Percentiles rank a stretch among this genome's conserved stretches.
phyloP scores from a whole-genome alignment of 2,329 filamentous ascomycete genomes.

The Aspergillus versicolor region DNA sequence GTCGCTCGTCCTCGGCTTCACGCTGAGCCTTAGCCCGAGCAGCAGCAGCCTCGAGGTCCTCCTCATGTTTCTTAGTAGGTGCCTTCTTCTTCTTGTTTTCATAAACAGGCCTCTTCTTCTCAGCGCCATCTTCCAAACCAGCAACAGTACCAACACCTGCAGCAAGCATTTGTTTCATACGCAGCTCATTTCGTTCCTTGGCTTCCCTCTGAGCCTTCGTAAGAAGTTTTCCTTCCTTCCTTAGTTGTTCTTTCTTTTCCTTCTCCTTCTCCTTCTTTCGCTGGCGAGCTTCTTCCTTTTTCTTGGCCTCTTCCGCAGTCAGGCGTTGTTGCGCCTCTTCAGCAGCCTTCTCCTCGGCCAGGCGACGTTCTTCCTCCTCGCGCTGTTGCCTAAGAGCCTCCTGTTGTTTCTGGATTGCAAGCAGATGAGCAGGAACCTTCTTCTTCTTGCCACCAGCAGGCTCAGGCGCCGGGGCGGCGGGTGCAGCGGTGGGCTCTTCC shows the following conservation, averaged over 20 bases:
- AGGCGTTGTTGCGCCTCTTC: conserved; percentile 38
- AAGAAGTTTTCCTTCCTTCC: conserved; percentile 49
- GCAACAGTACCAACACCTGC: conserved; percentile 47
- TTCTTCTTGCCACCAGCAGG: conserved; percentile 72
- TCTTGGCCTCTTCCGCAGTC: conserved; percentile 47
- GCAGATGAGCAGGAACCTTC: conserved; percentile 68
- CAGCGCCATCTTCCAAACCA: conserved; percentile 45
- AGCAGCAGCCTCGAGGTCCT: conserved; percentile 53
- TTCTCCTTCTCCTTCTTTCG: conserved; percentile 50
- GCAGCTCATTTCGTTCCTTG: conserved; percentile 47
- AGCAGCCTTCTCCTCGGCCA: conserved; percentile 41
- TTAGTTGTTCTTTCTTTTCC: conserved; percentile 52
- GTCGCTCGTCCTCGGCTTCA: conserved; percentile 55
- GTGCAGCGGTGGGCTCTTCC: conserved; percentile 46
- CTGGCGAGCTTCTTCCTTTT: conserved; percentile 47
- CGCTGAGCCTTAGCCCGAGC: conserved; percentile 47
- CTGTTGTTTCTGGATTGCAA: conserved; percentile 51
- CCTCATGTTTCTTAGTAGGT: conserved; percentile 61
- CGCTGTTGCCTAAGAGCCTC: conserved; percentile 45
- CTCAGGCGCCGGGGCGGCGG: not conserved
- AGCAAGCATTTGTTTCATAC: conserved; percentile 51
- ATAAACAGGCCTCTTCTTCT: conserved; percentile 75
- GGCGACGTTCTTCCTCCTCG: conserved; percentile 45
- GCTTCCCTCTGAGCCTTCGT: conserved; percentile 51
- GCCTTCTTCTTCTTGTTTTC: conserved; percentile 77